Base-by-base conservation (phyloP, 1,284 basidiomycete genomes). In the Sparassis latifolia region DNA sequence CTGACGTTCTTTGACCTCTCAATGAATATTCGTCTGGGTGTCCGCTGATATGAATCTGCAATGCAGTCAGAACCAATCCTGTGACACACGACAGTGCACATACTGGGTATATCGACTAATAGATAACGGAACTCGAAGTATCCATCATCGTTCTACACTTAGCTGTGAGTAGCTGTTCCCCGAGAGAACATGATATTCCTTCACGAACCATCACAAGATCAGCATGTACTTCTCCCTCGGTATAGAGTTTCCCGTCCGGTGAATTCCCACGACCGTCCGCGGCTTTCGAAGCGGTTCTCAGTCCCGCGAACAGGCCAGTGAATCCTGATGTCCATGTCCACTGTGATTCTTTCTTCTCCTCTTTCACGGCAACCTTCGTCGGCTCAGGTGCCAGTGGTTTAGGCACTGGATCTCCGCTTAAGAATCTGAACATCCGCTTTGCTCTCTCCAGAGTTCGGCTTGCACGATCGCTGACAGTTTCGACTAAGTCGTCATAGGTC, bases 61-160 rank as follows among this genome's bases (percentile, higher is more conserved):
- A 29, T 32, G 37, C 20, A n/a, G n/a, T 49, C 52, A 49, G 51
- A 56, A 42, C 20, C 42, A 50, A 30, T 33, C 33, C 40, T 37
- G n/a, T 41, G 28, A 30, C 5, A 45, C 45, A 49, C 27, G 35
- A 32, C 38, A 52, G 2, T 43, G 44, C 37, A 73, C 85, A 54
- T 67, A 90, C 87, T 83, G 33, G 89, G 88, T 55, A 91, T 76
- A 63, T 91, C 87, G 44, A 91, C 75, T 42, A 90, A 71, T 44
- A 91, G 72, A 63, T 89, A 89, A 50, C 84, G 76, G 66, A 86
- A 86, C 49, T 84, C 77, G 63, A 88, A 91, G 62, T 85, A 82
- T 4, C 87, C 89, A 50, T 83, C 76, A 44, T 79, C 78, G 57
- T 89, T 85, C 86, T 90, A 61, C 35, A 49, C 2, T 5, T 47